A percentile compares a stretch with the other conserved stretches of the same genome.
Evolutionary conservation across 1,284 basidiomycete genomes (phyloP).

Genomic region (Hymenochaete sp.): DNA sequence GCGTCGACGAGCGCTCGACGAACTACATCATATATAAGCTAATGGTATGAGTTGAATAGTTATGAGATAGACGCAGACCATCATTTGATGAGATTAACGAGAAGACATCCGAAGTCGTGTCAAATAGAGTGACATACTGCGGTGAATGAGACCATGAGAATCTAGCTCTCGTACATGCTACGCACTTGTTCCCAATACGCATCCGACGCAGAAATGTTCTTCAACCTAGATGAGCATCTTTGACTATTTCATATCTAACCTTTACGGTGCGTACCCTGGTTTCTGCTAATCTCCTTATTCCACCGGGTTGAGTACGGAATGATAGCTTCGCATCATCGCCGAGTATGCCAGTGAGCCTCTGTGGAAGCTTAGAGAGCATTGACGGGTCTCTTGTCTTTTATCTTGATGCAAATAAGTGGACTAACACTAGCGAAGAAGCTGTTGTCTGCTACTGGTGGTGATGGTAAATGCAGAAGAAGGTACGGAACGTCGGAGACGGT

Average conservation of each 20-base stretch:
- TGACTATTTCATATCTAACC: no score
- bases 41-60: conserved; percentile 5
- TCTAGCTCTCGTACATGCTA: conserved; percentile 5
- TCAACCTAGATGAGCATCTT: neutral
- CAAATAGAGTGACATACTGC: conserved; percentile 78
- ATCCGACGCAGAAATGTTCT: conserved; percentile 70
- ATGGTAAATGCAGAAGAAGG: no score
- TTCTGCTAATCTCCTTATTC: conserved; percentile 66
- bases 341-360: conserved; percentile 62
- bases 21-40: conserved; percentile 46
- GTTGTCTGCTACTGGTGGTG: no score
- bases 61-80: conserved; percentile 41
- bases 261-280: conserved; percentile 40
- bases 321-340: conserved; percentile 83
- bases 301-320: conserved; percentile 73
- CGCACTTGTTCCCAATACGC: conserved; percentile 79
- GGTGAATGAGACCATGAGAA: conserved; percentile 18
- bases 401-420: neutral
- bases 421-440: no score
- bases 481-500: no score
- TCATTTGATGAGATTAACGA: conserved; percentile 81
- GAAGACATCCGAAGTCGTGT: conserved; percentile 81
- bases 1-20: conserved; percentile 72
- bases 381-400: neutral
- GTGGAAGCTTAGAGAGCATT: conserved; percentile 47